phyloP scores from a whole-genome alignment of 2,329 filamentous ascomycete species.

The Epichloe elymi region DNA sequence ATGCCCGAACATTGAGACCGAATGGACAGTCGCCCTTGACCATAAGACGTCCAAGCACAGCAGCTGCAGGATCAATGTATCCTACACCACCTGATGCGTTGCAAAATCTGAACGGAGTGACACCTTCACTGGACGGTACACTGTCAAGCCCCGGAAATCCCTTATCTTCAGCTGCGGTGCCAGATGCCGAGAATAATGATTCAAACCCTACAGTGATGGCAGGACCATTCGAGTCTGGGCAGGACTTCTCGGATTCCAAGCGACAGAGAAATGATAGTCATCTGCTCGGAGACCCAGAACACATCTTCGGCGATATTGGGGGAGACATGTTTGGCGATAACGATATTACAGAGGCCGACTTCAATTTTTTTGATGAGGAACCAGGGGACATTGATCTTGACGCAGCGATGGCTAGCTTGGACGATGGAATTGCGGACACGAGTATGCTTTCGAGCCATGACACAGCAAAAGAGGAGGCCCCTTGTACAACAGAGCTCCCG shows the following conservation, averaged over 20 bases:
- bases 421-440: slow-evolving; percentile 6
- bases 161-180: slow-evolving; percentile 15
- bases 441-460: not conserved
- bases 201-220: slow-evolving; percentile 10
- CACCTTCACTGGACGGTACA: slow-evolving; percentile 42
- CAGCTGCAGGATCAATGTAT: slow-evolving; percentile 45
- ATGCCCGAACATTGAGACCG: slow-evolving; percentile 26
- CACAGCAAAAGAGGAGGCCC: slow-evolving; percentile 8
- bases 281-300: slow-evolving; percentile 35
- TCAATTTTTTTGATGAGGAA: slow-evolving; percentile 67
- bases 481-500: slow-evolving; percentile 7
- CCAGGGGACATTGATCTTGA: slow-evolving; percentile 29
- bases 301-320: slow-evolving; percentile 59
- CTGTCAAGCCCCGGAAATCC: slow-evolving; percentile 42
- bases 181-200: slow-evolving; percentile 16
- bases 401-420: slow-evolving; percentile 13
- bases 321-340: slow-evolving; percentile 60
- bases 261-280: slow-evolving; percentile 29
- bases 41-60: slow-evolving; percentile 35
- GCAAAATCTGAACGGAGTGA: slow-evolving; percentile 37
- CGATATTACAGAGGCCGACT: slow-evolving; percentile 69
- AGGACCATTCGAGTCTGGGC: slow-evolving; percentile 14
- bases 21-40: slow-evolving; percentile 40
- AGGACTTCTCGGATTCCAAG: slow-evolving; percentile 28
- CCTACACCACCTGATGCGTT: slow-evolving; percentile 59